phyloP scores from a whole-genome alignment of 176 grass and related monocot genomes.

The Triticum urartu region DNA sequence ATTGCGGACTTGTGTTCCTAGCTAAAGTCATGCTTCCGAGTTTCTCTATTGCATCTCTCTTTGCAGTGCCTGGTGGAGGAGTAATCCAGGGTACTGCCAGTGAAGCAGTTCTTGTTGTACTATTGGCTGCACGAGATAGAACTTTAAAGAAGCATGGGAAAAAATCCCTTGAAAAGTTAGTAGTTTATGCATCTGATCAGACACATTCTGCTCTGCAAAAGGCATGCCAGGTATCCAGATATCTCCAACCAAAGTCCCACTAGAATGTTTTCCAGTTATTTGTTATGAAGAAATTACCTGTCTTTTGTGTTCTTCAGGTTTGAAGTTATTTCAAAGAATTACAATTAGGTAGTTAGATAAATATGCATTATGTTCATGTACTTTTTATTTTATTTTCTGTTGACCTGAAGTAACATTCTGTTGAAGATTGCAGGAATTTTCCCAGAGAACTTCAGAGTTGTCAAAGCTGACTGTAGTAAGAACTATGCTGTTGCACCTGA shows the following conservation, averaged over 20 bases:
- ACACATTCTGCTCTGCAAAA: slow-evolving; percentile 75
- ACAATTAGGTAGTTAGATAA: not conserved
- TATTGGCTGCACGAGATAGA: slow-evolving; percentile 57
- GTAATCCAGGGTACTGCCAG: slow-evolving; percentile 77
- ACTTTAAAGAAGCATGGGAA: slow-evolving; percentile 51
- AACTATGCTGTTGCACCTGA: slow-evolving; percentile 51
- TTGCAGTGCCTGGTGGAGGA: slow-evolving; percentile 55
- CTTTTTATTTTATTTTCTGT: not conserved
- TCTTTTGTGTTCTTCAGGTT: not conserved
- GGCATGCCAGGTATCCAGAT: slow-evolving; percentile 51
- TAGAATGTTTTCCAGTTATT: not conserved
- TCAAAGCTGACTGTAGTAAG: slow-evolving; percentile 38
- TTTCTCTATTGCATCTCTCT: slow-evolving; percentile 5
- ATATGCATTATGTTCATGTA: not conserved
- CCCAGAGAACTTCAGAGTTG: slow-evolving; percentile 58
- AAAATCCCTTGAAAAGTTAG: slow-evolving; percentile 48
- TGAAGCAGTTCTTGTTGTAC: slow-evolving; percentile 64
- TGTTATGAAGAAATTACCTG: not conserved
- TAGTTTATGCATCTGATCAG: slow-evolving; percentile 84
- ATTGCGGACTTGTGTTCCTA: slow-evolving; percentile 4
- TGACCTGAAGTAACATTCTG: not conserved
- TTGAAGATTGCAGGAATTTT: slow-evolving; percentile 75
- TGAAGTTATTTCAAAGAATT: not conserved
- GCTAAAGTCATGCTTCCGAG: not conserved
- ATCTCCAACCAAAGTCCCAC: not conserved